These are phyloP conservation scores for Triangularia setosa DNA, from an alignment of 2,329 filamentous ascomycete genomes.

Conservation along the genomic window DNA sequence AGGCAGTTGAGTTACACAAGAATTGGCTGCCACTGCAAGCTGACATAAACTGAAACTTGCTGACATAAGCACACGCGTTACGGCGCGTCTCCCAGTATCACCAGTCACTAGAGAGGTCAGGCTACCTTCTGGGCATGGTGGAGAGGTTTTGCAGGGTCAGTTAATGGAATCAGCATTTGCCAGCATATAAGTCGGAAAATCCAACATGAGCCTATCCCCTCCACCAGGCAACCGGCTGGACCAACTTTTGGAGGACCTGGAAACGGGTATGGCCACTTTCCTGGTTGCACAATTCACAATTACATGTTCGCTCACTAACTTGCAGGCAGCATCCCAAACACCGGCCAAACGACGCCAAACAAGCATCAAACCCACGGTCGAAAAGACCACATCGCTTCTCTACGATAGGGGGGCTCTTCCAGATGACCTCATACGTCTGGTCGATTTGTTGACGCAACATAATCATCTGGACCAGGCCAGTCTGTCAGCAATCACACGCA, in stretches of 20 bases:
- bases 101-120: no score
- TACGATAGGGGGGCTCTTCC: slow-evolving; percentile 66
- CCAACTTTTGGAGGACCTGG: slow-evolving; percentile 23
- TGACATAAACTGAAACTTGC: no score
- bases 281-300: background rate
- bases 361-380: slow-evolving; percentile 60
- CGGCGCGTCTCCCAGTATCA: background rate
- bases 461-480: slow-evolving; percentile 74
- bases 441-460: slow-evolving; percentile 63
- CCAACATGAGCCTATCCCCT: slow-evolving; percentile 8
- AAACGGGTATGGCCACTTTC: slow-evolving; percentile 18
- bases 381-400: slow-evolving; percentile 57
- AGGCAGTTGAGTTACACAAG: background rate
- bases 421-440: slow-evolving; percentile 55
- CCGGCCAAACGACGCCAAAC: slow-evolving; percentile 63
- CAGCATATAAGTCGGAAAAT: background rate
- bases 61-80: background rate
- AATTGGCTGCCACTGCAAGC: no score
- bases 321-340: slow-evolving; percentile 48
- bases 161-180: background rate
- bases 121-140: background rate
- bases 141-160: background rate
- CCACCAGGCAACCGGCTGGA: slow-evolving; percentile 14
- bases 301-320: slow-evolving; percentile 14
- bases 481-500: slow-evolving; percentile 63